These are phyloP conservation scores for Emmonsiellopsis sp. DNA, from an alignment of 2,329 filamentous ascomycete species.

Conservation along the genomic window DNA sequence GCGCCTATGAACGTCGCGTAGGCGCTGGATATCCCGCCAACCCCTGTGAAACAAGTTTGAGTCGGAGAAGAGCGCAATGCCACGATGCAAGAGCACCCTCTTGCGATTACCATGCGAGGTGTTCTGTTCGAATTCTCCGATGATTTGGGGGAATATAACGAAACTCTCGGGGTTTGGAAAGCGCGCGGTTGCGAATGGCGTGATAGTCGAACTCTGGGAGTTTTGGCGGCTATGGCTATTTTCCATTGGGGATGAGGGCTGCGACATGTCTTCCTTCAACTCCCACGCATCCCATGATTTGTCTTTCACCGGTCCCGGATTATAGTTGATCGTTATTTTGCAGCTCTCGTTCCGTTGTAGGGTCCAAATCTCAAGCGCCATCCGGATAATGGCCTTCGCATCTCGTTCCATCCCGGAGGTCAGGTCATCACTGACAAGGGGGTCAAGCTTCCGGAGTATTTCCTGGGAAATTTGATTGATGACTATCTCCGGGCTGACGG, in stretches of 20 bases:
- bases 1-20: constrained; percentile 1
- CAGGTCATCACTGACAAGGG: not conserved
- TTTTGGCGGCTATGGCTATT: not conserved
- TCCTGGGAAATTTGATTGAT: not conserved
- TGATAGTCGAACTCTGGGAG: not conserved
- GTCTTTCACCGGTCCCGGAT: not conserved
- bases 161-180: not conserved
- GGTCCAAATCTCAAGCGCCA: constrained; percentile 3
- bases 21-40: not conserved
- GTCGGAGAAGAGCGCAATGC: constrained; percentile 6
- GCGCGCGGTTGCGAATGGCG: not conserved
- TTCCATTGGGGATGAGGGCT: not conserved
- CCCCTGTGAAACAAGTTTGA: not conserved
- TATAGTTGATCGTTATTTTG: constrained; percentile 1
- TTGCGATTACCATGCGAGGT: not conserved
- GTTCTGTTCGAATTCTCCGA: constrained; percentile 1
- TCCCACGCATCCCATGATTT: not conserved
- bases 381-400: not conserved
- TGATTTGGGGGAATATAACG: constrained; percentile 6
- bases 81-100: constrained; percentile 1
- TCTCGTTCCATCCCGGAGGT: not conserved
- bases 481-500: not conserved
- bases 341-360: not conserved
- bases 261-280: not conserved
- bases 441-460: not conserved